A percentile compares a stretch with the other conserved stretches of the same genome.
Conservation (phyloP, 2,329 filamentous ascomycete genomes). For the Fusarium sp. region DNA sequence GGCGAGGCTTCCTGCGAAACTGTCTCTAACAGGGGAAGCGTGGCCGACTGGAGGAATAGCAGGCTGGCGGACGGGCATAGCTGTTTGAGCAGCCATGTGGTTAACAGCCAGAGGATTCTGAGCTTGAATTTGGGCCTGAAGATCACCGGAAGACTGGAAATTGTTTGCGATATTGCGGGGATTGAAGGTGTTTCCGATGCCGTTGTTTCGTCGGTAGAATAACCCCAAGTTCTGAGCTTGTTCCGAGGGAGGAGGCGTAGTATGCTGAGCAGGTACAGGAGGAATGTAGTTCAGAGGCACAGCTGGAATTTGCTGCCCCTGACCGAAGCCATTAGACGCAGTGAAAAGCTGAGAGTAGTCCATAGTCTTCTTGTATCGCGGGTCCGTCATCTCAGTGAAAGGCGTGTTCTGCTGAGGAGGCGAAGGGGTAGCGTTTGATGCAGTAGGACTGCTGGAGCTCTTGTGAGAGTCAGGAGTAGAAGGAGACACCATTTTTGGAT, state of each 20-base stretch:
- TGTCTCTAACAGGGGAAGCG: not conserved
- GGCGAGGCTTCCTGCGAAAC: constrained; percentile 8
- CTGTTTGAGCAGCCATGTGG: not conserved
- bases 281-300: not conserved
- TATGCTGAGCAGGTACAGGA: not conserved
- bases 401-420: constrained; percentile 21
- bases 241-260: not conserved
- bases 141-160: too few relatives aligned
- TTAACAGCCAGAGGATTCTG: not conserved
- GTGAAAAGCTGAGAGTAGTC: not conserved
- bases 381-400: constrained; percentile 21
- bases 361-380: constrained; percentile 2
- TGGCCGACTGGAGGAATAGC: constrained; percentile 2
- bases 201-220: not conserved
- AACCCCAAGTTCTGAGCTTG: not conserved
- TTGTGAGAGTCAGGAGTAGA: constrained; percentile 16
- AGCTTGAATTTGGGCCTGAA: too few relatives aligned
- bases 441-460: constrained; percentile 27
- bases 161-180: not conserved
- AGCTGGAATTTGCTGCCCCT: not conserved
- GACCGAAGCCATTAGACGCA: constrained; percentile 2
- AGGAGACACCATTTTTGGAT: constrained; percentile 9
- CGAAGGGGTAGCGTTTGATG: constrained; percentile 9
- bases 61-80: constrained; percentile 17
- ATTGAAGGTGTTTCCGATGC: not conserved